A percentile compares a stretch with the other conserved stretches of the same genome.
phyloP scores from a whole-genome alignment of 2,329 filamentous ascomycete genomes.

The Fusarium liriodendri region DNA sequence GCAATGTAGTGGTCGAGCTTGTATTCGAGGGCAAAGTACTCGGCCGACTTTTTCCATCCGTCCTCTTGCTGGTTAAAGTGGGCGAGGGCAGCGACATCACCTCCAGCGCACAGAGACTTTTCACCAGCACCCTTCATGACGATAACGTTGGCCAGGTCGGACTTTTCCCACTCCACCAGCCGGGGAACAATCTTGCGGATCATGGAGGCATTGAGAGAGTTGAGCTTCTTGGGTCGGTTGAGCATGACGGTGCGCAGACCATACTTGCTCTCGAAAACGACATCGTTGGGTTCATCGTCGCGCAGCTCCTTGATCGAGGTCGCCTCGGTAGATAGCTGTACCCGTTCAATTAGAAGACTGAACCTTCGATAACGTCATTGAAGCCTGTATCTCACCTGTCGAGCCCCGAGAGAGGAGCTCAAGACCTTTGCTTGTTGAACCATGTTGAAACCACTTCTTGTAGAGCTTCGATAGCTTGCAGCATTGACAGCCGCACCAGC shows the following conservation, averaged over 20 bases:
- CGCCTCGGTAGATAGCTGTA: constrained; percentile 51
- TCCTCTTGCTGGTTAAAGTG: constrained; percentile 74
- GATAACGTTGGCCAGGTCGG: constrained; percentile 90
- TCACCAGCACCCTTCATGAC: constrained; percentile 91
- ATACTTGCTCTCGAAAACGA: constrained; percentile 89
- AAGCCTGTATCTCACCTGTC: constrained; percentile 41
- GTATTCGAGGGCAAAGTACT: constrained; percentile 97
- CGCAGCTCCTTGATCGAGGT: constrained; percentile 64
- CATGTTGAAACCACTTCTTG: constrained; percentile 68
- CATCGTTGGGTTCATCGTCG: constrained; percentile 86
- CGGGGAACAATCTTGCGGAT: constrained; percentile 92
- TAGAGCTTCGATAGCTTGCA: constrained; percentile 56
- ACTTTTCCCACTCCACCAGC: constrained; percentile 93
- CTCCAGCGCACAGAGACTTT: constrained; percentile 91
- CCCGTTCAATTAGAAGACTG: constrained; percentile 24
- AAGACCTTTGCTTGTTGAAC: constrained; percentile 82
- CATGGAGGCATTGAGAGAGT: constrained; percentile 95
- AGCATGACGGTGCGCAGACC: constrained; percentile 93
- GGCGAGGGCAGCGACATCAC: constrained; percentile 87
- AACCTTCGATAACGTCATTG: not conserved
- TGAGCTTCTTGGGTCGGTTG: constrained; percentile 91
- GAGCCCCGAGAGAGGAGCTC: constrained; percentile 64
- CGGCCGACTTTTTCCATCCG: constrained; percentile 79
- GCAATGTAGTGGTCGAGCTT: constrained; percentile 95
- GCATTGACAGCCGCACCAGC: constrained; percentile 63